A percentile compares a stretch with the other conserved stretches of the same genome.
These are phyloP conservation scores for Monascus ruber DNA, from an alignment of 2,329 filamentous ascomycete species.

Conservation along the genomic window DNA sequence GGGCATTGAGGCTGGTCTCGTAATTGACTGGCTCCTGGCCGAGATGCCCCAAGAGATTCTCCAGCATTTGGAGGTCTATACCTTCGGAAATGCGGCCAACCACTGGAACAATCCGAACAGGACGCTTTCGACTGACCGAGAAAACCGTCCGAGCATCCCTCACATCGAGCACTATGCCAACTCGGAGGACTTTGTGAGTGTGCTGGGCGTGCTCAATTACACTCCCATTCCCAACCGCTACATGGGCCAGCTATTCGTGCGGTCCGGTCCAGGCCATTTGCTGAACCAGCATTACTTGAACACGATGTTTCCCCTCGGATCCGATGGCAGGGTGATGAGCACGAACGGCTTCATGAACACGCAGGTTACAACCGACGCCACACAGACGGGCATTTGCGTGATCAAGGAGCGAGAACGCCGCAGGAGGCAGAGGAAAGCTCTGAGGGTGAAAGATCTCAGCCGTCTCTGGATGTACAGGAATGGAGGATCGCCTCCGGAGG, in stretches of 20 bases:
- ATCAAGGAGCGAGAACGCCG: too few species aligned
- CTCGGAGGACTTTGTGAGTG: conserved; percentile 59
- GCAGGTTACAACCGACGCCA: conserved; percentile 10
- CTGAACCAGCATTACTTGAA: conserved; percentile 36
- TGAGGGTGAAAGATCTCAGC: conserved; percentile 25
- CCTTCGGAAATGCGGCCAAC: conserved; percentile 67
- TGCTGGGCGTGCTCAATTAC: conserved; percentile 65
- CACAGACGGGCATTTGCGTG: not conserved
- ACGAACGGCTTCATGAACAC: conserved; percentile 26
- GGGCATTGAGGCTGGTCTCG: conserved; percentile 59
- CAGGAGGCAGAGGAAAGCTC: too few species aligned
- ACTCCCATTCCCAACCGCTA: conserved; percentile 38
- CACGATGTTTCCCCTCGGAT: conserved; percentile 29
- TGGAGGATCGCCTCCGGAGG: conserved; percentile 10
- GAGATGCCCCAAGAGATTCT: conserved; percentile 57
- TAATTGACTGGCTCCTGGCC: conserved; percentile 65
- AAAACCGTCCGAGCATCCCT: conserved; percentile 34
- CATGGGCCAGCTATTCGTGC: conserved; percentile 38
- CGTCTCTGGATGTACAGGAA: conserved; percentile 31
- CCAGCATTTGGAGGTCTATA: conserved; percentile 60
- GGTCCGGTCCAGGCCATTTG: conserved; percentile 30
- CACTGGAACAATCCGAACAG: conserved; percentile 70
- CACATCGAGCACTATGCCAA: conserved; percentile 76
- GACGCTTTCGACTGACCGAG: conserved; percentile 9
- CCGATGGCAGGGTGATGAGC: conserved; percentile 14